Base-by-base conservation (phyloP, 1,284 basidiomycete genomes). In the Ustilago curta region DNA sequence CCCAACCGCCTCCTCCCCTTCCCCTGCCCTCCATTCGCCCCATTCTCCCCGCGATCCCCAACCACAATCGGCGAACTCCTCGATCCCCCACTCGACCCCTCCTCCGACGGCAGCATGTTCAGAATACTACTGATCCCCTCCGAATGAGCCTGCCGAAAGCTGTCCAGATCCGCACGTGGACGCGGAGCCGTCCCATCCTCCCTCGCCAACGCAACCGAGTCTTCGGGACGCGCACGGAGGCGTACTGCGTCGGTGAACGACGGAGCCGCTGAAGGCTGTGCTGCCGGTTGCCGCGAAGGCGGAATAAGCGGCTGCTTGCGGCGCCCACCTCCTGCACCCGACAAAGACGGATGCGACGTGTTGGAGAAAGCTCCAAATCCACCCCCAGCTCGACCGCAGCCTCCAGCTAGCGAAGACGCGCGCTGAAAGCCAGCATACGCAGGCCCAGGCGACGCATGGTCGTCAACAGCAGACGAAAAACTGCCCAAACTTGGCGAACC, bases 81-180 rank as follows among this genome's bases (percentile, higher is more conserved):
- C 18, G 53, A 54, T 23, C 61, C 64, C 2, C 69, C 63, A 23
- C 35, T 48, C 21, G 42, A 16, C 8, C 43, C 50, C 8, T 19
- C 27, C 5, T 31, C 18, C 12, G 60, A 48, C 4, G 68, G 68
- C 1, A 76, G 27, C 51, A 76, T 60, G 19, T 56, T 60, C 18
- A 71, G 29, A 2, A 76, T 59, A 21, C 55, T 71, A 37, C 32
- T 65, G 18, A 76, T 59, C 8, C 64, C 51, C 7, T 59, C 43
- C 8, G 60, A 57, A 49, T 76, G 68, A 32, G 64, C 69, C 47
- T 76, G 64, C 25, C 76, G 73, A 35, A 78, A 78, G 45, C 73
- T 76, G 45, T 54, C 70, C 31, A 78, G 59, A 29, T 73, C 74
- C 1, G 77, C 77, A 18, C 65, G 48, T 1, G 66, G 72, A 12